Base-by-base conservation (phyloP, 2,329 filamentous ascomycete species). In the Claviceps arundinis region DNA sequence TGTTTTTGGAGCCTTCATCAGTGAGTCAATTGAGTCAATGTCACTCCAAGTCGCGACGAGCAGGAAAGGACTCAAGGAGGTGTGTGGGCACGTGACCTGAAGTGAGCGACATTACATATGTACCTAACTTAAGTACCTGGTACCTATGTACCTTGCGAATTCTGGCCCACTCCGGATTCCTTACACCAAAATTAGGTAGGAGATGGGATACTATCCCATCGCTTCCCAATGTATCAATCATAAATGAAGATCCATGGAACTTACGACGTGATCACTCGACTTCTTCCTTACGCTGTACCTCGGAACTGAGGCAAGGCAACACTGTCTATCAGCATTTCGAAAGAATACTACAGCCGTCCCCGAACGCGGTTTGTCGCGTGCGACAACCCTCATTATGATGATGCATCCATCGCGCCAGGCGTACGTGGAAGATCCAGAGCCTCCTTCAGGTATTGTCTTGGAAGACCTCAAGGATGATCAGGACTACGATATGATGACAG, bases 351-450 rank as follows among this genome's bases (percentile, higher is more conserved):
- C 34, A 16, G 41, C 34, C 37, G 8, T 24, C 17, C 16, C 24
- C n/a, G 19, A 14, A 37, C 2, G 13, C 44, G 30, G 38, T 30
- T 42, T 22, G 24, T 48, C 47, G n/a, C 40, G 45, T 26, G 40
- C 24, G 43, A 34, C 53, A 37, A 41, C 34, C 46, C 26, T 42
- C 69, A 73, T 62, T 57, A 81, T 78, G 72, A 82, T 95, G 72
- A 82, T 95, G 73, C 91, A 96, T 73, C 91, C 91, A 54, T 82
- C 91, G 66, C 81, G 93, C 58, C 85, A 91, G 70, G 91, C 91
- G 43, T 96, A 94, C 69, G 89, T 97, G 57, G 91, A 97, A 75
- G 91, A 96, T 64, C 82, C 73, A 44, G 75, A 80, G 64, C 69
- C 76, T 50, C 78, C 84, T 57, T 59, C 57, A 50, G 72, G 72